Evolutionary conservation across 768 basidiomycete species (phyloP).

Genomic region (Leucogyrophana mollusca): DNA sequence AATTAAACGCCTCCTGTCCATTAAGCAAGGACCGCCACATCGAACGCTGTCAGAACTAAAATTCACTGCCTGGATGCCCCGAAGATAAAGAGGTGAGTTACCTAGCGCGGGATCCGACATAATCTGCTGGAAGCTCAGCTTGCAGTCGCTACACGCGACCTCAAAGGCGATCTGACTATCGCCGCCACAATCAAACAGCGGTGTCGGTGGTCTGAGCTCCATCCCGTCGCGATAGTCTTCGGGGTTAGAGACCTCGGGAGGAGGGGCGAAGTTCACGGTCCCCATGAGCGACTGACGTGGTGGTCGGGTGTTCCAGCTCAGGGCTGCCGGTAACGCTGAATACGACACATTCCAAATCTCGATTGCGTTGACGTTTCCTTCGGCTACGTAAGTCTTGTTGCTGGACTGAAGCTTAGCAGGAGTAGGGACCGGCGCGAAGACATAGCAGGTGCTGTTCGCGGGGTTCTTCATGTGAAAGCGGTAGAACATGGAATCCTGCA

Average conservation of each 20-base stretch:
- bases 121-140: slow-evolving; percentile 14
- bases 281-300: slow-evolving; percentile 11
- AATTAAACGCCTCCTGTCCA: too few species aligned
- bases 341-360: slow-evolving; percentile 18
- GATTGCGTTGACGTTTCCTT: slow-evolving; percentile 14
- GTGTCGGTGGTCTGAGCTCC: slow-evolving; percentile 7
- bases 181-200: slow-evolving; percentile 10
- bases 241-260: slow-evolving; percentile 3
- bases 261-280: slow-evolving; percentile 9
- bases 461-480: slow-evolving; percentile 13
- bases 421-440: slow-evolving; percentile 14
- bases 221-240: slow-evolving; percentile 1
- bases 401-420: slow-evolving; percentile 5
- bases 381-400: slow-evolving; percentile 12
- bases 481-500: slow-evolving; percentile 22
- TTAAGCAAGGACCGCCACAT: too few species aligned
- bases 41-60: neutral
- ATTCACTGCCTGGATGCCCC: neutral
- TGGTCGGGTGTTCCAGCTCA: slow-evolving; percentile 18
- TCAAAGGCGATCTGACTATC: slow-evolving; percentile 11
- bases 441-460: slow-evolving; percentile 14
- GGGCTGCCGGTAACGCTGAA: slow-evolving; percentile 1
- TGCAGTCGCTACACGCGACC: slow-evolving; percentile 12
- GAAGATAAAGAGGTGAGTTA: slow-evolving; percentile 3
- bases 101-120: slow-evolving; percentile 17